Evolutionary conservation across 1,139 yeast species (phyloP).

Genomic region (Yamadazyma diddensiae): DNA sequence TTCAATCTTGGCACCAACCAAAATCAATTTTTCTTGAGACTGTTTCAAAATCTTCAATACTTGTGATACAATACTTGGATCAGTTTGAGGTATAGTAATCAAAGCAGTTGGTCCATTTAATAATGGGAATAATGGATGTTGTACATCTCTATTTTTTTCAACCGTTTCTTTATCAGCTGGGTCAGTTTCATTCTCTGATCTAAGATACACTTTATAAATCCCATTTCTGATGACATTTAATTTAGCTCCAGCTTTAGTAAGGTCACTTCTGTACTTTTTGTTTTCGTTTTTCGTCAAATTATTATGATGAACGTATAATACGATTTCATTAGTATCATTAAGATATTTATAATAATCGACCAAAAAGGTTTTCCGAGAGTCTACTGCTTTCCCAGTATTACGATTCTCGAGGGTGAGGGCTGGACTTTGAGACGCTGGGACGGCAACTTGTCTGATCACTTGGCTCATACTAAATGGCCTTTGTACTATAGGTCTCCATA

Average conservation of each 20-base stretch:
- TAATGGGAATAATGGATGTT: constrained; percentile 68
- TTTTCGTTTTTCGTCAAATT: constrained; percentile 72
- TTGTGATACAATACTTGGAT: constrained; percentile 64
- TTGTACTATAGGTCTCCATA: too few species aligned
- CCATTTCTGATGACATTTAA: constrained; percentile 66
- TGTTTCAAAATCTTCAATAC: constrained; percentile 60
- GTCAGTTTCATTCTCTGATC: constrained; percentile 65
- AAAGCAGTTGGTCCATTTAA: constrained; percentile 85
- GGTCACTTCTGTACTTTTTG: constrained; percentile 56
- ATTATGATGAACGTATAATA: constrained; percentile 80
- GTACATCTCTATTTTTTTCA: constrained; percentile 36
- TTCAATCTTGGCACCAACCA: constrained; percentile 85
- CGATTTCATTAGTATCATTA: constrained; percentile 63
- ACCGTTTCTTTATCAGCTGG: constrained; percentile 69
- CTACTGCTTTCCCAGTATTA: constrained; percentile 37
- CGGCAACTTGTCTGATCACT: too few species aligned
- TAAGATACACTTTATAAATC: constrained; percentile 71
- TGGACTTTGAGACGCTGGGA: too few species aligned
- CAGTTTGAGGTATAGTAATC: constrained; percentile 63
- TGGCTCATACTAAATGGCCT: neutral
- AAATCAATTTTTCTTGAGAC: constrained; percentile 69
- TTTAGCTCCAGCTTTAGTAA: constrained; percentile 62
- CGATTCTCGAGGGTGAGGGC: constrained; percentile 1
- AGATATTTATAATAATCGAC: constrained; percentile 74
- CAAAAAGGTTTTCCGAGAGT: constrained; percentile 78